Percentiles rank a stretch among this genome's conserved stretches.
Evolutionary conservation across 768 basidiomycete species (phyloP).

Genomic region (Leucocoprinus birnbaumii): DNA sequence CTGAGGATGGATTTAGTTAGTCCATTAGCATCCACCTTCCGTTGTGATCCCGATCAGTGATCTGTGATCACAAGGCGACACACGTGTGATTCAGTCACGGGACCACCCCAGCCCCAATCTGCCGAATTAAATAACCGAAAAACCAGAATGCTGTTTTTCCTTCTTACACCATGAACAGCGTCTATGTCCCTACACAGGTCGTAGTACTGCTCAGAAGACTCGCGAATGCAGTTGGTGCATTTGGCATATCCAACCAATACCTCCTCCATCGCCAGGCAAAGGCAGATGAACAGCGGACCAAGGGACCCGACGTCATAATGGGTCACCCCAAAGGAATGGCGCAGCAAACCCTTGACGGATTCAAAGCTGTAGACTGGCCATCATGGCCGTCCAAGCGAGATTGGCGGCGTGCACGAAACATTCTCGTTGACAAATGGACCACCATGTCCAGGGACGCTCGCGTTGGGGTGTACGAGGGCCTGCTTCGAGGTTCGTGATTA

Average conservation of each 20-base stretch:
- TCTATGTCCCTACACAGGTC: constrained; percentile 58
- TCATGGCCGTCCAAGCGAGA: constrained; percentile 21
- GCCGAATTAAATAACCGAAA: not conserved
- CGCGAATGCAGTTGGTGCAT: constrained; percentile 62
- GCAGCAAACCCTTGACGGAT: constrained; percentile 15
- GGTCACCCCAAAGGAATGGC: not conserved
- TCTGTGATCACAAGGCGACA: not conserved
- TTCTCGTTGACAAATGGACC: constrained; percentile 6
- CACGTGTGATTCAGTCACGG: constrained; percentile 7
- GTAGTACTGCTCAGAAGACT: constrained; percentile 60
- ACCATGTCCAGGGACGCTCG: constrained; percentile 4
- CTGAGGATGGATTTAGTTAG: not conserved
- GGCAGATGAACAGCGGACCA: not conserved
- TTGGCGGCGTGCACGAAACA: constrained; percentile 17
- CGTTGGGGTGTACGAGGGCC: constrained; percentile 4
- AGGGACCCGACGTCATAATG: not conserved
- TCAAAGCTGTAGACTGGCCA: constrained; percentile 24
- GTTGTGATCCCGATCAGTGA: not conserved
- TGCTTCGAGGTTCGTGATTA: constrained; percentile 7
- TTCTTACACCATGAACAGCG: constrained; percentile 32
- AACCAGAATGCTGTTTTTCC: constrained; percentile 9
- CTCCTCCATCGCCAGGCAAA: constrained; percentile 27
- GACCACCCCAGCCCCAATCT: constrained; percentile 1
- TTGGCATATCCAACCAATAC: constrained; percentile 72
- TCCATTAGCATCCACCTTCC: not conserved